Evolutionary conservation across 805 yeast genomes (phyloP).

Genomic region (Metschnikowia matae): DNA sequence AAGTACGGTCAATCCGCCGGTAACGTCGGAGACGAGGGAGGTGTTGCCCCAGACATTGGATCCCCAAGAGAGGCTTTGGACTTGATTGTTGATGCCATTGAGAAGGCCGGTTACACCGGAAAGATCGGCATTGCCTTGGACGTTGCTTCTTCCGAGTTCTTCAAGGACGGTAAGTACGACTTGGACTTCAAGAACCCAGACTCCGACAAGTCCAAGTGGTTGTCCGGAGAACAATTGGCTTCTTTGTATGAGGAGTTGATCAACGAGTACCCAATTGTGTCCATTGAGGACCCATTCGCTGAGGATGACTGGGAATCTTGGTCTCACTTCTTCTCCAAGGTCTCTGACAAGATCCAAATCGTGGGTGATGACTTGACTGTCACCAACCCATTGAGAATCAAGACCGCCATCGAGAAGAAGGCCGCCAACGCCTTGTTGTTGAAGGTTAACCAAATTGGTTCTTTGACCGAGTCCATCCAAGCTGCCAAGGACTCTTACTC

Average conservation of each 20-base stretch:
- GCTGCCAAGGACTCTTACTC: constrained; percentile 94
- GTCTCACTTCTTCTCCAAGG: constrained; percentile 74
- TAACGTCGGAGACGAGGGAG: constrained; percentile 99
- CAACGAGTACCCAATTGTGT: constrained; percentile 93
- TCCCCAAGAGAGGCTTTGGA: constrained; percentile 97
- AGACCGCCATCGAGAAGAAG: constrained; percentile 95
- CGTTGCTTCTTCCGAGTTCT: constrained; percentile 97
- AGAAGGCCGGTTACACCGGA: constrained; percentile 93
- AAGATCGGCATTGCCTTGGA: constrained; percentile 89
- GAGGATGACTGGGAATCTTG: constrained; percentile 99
- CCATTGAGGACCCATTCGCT: constrained; percentile 98
- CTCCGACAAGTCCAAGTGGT: constrained; percentile 86
- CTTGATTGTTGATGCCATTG: constrained; percentile 85
- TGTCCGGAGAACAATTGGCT: constrained; percentile 84
- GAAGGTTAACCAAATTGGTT: constrained; percentile 99
- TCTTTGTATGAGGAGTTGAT: constrained; percentile 74
- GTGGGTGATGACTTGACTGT: constrained; percentile 99
- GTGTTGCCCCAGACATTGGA: constrained; percentile 97
- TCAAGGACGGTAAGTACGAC: constrained; percentile 95
- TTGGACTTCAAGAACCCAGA: constrained; percentile 97
- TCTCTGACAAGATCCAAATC: constrained; percentile 72
- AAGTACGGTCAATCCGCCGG: constrained; percentile 97
- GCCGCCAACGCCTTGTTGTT: constrained; percentile 90
- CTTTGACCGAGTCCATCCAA: constrained; percentile 91
- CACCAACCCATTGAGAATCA: constrained; percentile 93